These are phyloP conservation scores for Fusarium subtropicale DNA, from an alignment of 2,329 filamentous ascomycete species.

Conservation along the genomic window DNA sequence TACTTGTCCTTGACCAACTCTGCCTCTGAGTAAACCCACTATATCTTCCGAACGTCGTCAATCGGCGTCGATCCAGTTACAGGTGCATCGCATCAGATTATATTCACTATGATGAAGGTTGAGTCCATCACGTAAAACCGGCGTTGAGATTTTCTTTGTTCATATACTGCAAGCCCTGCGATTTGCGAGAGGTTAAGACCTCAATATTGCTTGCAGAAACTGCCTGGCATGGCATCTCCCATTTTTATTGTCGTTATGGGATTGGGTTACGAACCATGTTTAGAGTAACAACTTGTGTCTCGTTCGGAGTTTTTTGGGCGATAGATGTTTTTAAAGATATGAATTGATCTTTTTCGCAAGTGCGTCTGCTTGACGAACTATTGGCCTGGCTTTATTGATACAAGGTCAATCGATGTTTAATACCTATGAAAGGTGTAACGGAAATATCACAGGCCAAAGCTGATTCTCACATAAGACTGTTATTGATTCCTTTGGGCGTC, in stretches of 20 bases:
- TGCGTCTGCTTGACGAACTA: accelerated
- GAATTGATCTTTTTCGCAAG: not conserved
- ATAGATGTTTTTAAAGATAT: constrained; percentile 8
- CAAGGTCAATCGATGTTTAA: not conserved
- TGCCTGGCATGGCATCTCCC: not conserved
- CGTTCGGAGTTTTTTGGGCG: constrained; percentile 14
- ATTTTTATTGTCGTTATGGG: not conserved
- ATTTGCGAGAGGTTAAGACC: not conserved
- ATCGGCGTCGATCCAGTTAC: not conserved
- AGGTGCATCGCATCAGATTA: constrained; percentile 1
- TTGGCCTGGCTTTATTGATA: accelerated
- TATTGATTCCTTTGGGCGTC: not conserved
- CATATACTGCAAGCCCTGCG: constrained; percentile 1
- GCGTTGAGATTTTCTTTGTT: constrained; percentile 14
- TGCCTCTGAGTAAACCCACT: constrained; percentile 69
- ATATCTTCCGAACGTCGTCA: not conserved
- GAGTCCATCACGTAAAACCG: constrained; percentile 10
- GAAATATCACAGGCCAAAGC: not conserved
- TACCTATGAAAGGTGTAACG: not conserved
- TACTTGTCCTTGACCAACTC: constrained; percentile 95
- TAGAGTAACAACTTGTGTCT: constrained; percentile 25
- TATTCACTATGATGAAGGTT: not conserved
- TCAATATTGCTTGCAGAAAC: not conserved
- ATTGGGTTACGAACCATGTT: constrained; percentile 1
- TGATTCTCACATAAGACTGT: not conserved